phyloP scores from a whole-genome alignment of 1,284 basidiomycete genomes.

The Lentinula novae-zelandiae region DNA sequence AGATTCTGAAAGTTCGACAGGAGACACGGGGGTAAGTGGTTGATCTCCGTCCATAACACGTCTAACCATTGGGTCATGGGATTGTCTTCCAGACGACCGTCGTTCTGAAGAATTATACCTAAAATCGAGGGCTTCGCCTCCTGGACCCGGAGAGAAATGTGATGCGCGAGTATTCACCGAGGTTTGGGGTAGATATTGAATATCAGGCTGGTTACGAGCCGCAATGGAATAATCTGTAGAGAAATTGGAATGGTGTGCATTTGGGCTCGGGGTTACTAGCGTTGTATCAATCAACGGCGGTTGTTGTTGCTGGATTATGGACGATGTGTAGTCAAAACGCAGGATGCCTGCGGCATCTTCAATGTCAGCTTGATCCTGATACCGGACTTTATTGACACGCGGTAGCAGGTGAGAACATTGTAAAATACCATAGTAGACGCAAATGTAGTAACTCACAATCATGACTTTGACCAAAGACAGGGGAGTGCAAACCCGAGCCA shows the following conservation, averaged over 20 bases:
- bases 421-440: conserved; percentile 22
- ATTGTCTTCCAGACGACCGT: conserved; percentile 42
- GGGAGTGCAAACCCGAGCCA: conserved; percentile 67
- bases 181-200: conserved; percentile 37
- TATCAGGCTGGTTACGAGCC: conserved; percentile 39
- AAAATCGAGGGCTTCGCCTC: conserved; percentile 30
- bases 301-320: conserved; percentile 34
- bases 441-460: conserved; percentile 41
- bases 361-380: conserved; percentile 52
- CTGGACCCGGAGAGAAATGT: conserved; percentile 24
- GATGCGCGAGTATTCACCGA: conserved; percentile 38
- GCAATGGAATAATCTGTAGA: conserved; percentile 30
- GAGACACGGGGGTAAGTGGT: conserved; percentile 31
- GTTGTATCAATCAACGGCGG: conserved; percentile 40
- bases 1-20: conserved; percentile 33
- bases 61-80: conserved; percentile 40
- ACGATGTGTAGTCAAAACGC: conserved; percentile 38
- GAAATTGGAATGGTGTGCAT: conserved; percentile 32
- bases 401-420: conserved; percentile 33
- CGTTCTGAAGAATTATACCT: conserved; percentile 35
- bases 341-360: conserved; percentile 43
- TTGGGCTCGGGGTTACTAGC: conserved; percentile 35
- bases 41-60: conserved; percentile 35
- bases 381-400: conserved; percentile 60
- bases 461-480: conserved; percentile 53